These are phyloP conservation scores for Bocquillonia castaneifolia DNA, from an alignment of 441 rosid species.

Conservation along the genomic window DNA sequence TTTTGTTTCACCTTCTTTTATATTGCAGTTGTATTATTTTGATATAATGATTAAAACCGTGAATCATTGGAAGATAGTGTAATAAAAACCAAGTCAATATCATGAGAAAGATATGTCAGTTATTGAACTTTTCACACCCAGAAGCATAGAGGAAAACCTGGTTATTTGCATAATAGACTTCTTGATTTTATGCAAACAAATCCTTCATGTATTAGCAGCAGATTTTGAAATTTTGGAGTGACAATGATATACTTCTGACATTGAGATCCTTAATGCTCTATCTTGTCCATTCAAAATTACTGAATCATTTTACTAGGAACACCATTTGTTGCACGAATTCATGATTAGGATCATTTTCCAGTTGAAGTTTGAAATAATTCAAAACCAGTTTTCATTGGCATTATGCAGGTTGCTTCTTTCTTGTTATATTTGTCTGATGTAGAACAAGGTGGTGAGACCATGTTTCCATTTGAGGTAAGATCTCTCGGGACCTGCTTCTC, in stretches of 20 bases:
- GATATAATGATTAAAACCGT: slow-evolving; percentile 1
- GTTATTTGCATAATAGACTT: not conserved
- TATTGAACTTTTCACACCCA: not conserved
- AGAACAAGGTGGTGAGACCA: slow-evolving; percentile 69
- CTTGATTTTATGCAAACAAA: too few species aligned
- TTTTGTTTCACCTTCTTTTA: not conserved
- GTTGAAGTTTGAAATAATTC: not conserved
- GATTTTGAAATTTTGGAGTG: too few species aligned
- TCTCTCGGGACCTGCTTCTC: not conserved
- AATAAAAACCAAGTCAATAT: not conserved
- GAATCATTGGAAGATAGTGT: not conserved
- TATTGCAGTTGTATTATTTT: not conserved
- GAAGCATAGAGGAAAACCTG: not conserved
- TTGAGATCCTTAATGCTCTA: not conserved
- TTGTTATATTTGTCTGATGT: slow-evolving; percentile 57
- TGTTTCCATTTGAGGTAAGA: slow-evolving; percentile 61
- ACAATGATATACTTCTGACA: too few species aligned
- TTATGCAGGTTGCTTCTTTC: slow-evolving; percentile 49
- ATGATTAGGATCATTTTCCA: not conserved
- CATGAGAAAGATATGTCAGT: not conserved
- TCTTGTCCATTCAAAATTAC: too few species aligned
- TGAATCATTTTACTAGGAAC: too few species aligned
- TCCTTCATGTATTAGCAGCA: too few species aligned
- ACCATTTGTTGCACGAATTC: not conserved
- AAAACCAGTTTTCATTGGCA: not conserved